phyloP scores from a whole-genome alignment of 768 basidiomycete species.

The Pulveroboletus ravenelii region DNA sequence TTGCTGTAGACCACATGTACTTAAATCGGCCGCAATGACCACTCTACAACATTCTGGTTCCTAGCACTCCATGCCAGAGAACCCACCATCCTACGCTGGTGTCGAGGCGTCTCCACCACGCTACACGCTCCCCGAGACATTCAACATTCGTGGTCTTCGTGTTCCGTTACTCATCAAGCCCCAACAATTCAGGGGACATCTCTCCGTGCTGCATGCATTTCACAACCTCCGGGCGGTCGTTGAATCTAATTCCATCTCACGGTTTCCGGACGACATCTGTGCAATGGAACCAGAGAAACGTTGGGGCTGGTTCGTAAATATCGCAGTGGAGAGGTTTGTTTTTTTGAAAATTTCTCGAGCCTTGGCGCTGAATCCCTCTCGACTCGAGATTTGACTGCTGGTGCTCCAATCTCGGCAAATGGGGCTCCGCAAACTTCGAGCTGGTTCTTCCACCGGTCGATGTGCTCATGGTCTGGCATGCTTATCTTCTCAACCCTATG shows the following conservation, averaged over 20 bases:
- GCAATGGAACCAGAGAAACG: no score
- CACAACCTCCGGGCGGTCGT: no score
- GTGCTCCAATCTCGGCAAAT: conserved; percentile 15
- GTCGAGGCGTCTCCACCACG: neutral
- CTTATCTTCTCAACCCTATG: conserved; percentile 38
- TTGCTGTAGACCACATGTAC: no score
- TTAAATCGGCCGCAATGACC: no score
- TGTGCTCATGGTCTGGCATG: conserved; percentile 39
- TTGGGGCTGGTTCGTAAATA: no score
- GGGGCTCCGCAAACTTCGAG: neutral
- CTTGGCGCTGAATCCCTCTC: neutral
- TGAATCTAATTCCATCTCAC: no score
- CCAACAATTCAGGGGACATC: conserved; percentile 29
- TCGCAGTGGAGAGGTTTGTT: conserved; percentile 35
- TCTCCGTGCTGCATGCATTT: no score
- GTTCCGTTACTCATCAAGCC: conserved; percentile 17
- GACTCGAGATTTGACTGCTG: conserved; percentile 32
- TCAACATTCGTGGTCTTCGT: conserved; percentile 4
- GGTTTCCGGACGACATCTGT: no score
- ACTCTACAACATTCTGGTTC: no score
- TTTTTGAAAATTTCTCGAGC: neutral
- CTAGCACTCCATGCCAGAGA: no score
- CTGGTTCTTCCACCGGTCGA: conserved; percentile 32
- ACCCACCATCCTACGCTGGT: neutral
- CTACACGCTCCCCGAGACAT: conserved; percentile 16